Percentiles rank a stretch among this genome's conserved stretches.
phyloP scores from a whole-genome alignment of 2,329 filamentous ascomycete genomes.

The Beauveria asiatica region DNA sequence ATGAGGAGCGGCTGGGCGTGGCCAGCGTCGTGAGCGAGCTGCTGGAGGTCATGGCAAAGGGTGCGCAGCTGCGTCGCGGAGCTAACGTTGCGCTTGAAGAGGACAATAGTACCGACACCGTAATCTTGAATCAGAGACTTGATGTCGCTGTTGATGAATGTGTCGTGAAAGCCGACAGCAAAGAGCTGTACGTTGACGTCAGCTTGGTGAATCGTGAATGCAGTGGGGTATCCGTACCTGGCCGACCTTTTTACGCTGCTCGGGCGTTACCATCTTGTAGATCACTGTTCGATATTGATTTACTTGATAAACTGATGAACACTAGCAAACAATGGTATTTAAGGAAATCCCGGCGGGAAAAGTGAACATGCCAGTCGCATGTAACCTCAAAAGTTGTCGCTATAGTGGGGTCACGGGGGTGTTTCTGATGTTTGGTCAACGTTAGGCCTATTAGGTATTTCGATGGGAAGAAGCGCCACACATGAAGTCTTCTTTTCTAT shows the following conservation, averaged over 20 bases:
- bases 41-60: constrained; percentile 18
- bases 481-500: too few relatives aligned
- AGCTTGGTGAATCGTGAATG: background rate
- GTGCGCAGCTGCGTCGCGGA: constrained; percentile 16
- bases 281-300: background rate
- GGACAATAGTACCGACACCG: constrained; percentile 19
- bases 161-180: constrained; percentile 20
- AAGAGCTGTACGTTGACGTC: constrained; percentile 15
- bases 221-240: constrained; percentile 4
- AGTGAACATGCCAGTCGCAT: background rate
- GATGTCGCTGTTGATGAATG: constrained; percentile 16
- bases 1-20: constrained; percentile 19
- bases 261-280: constrained; percentile 8
- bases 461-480: background rate
- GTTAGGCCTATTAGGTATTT: background rate
- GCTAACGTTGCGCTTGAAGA: constrained; percentile 20
- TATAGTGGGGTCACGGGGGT: background rate
- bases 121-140: constrained; percentile 19
- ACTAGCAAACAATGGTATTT: background rate
- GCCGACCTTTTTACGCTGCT: constrained; percentile 14
- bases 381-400: constrained; percentile 3
- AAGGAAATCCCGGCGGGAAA: background rate
- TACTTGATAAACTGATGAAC: background rate
- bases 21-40: constrained; percentile 17
- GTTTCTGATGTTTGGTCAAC: background rate